Conservation (phyloP, 83 land plant genomes). For the Diphasiastrum complanatum region DNA sequence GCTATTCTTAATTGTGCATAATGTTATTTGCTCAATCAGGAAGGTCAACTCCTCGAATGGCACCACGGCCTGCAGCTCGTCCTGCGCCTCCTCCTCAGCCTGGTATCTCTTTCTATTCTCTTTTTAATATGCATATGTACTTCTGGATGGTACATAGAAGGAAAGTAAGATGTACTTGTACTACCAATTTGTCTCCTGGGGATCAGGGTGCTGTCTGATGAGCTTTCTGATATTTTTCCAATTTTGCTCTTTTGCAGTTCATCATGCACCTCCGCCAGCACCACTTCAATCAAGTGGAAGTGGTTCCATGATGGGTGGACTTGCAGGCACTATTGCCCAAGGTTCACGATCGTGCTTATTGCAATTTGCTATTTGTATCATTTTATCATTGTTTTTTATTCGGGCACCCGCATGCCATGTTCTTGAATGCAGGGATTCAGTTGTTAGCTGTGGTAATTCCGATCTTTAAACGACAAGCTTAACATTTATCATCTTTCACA, state of each 20-base stretch:
- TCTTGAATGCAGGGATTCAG: no score
- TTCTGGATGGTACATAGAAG: background rate
- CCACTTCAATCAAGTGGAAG: background rate
- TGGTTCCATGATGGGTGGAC: conserved; percentile 1
- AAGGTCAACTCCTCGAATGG: background rate
- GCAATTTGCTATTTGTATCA: background rate
- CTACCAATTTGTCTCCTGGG: no score
- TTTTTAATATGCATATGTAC: background rate
- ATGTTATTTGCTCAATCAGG: background rate
- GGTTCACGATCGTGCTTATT: no score
- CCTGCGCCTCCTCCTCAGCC: background rate
- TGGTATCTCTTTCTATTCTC: background rate
- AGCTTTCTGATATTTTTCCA: background rate
- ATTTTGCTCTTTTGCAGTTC: background rate
- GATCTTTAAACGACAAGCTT: no score
- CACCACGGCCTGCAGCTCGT: background rate
- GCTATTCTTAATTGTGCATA: no score
- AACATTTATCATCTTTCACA: no score
- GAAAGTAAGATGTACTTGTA: background rate
- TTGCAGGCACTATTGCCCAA: background rate
- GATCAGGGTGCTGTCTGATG: no score
- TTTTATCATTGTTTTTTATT: background rate
- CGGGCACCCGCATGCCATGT: no score
- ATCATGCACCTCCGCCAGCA: conserved; percentile 1
- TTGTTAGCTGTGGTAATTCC: no score